A percentile compares a stretch with the other conserved stretches of the same genome.
phyloP scores from a whole-genome alignment of 768 basidiomycete species.

The Daedalea quercina region DNA sequence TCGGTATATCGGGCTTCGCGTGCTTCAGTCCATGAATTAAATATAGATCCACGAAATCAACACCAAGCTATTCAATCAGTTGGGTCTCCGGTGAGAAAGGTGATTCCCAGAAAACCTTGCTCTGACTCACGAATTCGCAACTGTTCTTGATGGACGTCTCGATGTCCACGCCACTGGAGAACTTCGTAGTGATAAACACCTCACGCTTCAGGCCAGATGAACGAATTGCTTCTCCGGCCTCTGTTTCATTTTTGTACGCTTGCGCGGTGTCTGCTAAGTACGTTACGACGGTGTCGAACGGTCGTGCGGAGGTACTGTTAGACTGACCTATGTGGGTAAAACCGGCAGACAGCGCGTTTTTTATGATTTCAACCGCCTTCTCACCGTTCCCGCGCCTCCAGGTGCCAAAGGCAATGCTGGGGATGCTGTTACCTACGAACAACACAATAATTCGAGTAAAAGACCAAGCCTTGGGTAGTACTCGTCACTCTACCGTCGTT shows the following conservation, averaged over 20 bases:
- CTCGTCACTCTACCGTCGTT: too few species aligned
- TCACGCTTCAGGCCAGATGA: conserved; percentile 45
- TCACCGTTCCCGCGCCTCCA: conserved; percentile 55
- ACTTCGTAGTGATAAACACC: conserved; percentile 61
- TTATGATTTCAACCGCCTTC: conserved; percentile 41
- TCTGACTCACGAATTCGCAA: conserved; percentile 32
- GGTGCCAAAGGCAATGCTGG: conserved; percentile 52
- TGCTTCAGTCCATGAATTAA: conserved; percentile 52
- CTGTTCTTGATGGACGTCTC: conserved; percentile 46
- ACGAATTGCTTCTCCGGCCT: conserved; percentile 38
- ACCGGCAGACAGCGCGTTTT: conserved; percentile 42
- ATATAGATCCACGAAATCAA: conserved; percentile 60
- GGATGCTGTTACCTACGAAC: conserved; percentile 33
- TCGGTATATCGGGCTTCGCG: conserved; percentile 48
- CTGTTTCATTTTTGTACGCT: conserved; percentile 46
- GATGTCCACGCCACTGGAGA: conserved; percentile 35
- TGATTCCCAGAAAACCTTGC: not conserved
- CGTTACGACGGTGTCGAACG: conserved; percentile 40
- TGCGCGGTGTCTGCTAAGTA: conserved; percentile 45
- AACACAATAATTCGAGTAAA: too few species aligned
- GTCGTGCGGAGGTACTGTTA: conserved; percentile 28
- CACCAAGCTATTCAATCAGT: conserved; percentile 39
- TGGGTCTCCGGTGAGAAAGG: not conserved
- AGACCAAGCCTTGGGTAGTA: too few species aligned
- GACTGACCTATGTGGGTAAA: not conserved